Evolutionary conservation across 2,329 filamentous ascomycete genomes (phyloP), one percentile per base, ranked within the genome.

Genomic region (Blastomyces emzantsi): DNA sequence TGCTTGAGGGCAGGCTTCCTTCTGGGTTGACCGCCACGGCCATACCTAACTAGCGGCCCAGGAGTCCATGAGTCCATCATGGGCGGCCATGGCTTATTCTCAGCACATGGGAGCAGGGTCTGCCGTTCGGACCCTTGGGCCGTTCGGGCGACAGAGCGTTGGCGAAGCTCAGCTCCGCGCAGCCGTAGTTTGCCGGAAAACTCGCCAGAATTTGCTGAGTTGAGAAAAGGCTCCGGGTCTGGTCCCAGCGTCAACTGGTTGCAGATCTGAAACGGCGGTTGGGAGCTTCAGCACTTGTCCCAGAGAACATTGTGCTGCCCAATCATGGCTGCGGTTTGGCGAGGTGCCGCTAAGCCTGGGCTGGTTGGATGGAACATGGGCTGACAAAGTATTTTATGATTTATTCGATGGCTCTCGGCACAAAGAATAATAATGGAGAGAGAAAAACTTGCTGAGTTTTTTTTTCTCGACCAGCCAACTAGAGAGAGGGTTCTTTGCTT

Each of bases 171-270:
- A 52, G 25, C 49, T 52, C 25, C 13, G 22, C 2, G 17, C 30
- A 19, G 52, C 52, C 52, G 52, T 33, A 8, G 1, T 9, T 19
- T n/a, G 15, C 52, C 28, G 8, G 54, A 57, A 64, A 64, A 41
- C 66, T 68, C 66, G 66, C 66, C 66, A 65, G 66, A 67, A 61
- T 68, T 68, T 68, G 64, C 66, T 68, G 41, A 65, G 66, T 68
- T 68, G 63, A 68, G 66, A 60, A 67, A 67, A 63, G 63, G 22
- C 49, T 60, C 58, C 47, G 54, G 51, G 45, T 49, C 60, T 61
- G 60, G 60, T 61, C 60, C 51, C 30, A 54, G 36, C 17, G 19
- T 43, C 15, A 39, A 55, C 28, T n/a, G 47, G 33, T n/a, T 47
- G 60, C 61, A 62, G 61, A 62, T 62, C 61, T 62, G 61, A 62